Percentiles rank a stretch among this genome's conserved stretches.
Evolutionary conservation across 2,329 filamentous ascomycete genomes (phyloP).

Genomic region (Neonectria punicea): DNA sequence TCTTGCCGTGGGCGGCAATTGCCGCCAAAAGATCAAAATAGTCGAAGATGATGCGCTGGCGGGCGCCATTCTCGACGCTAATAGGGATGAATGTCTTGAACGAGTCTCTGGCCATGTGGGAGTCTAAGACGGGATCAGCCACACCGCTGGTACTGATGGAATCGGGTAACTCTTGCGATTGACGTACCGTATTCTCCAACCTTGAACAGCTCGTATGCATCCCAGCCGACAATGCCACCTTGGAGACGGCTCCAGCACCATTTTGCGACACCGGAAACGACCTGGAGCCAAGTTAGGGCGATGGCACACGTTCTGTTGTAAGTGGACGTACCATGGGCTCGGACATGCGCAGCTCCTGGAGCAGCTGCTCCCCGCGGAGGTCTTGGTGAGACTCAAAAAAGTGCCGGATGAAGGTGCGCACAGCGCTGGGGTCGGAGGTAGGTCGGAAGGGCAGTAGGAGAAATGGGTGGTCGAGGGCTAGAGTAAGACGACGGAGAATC

Average conservation of each 20-base stretch:
- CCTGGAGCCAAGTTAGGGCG: slow-evolving; percentile 61
- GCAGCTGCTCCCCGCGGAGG: slow-evolving; percentile 75
- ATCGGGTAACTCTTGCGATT: slow-evolving; percentile 7
- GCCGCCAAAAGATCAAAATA: slow-evolving; percentile 95
- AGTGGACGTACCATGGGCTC: slow-evolving; percentile 83
- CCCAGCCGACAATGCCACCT: slow-evolving; percentile 94
- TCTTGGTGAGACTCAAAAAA: slow-evolving; percentile 81
- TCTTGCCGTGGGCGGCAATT: slow-evolving; percentile 91
- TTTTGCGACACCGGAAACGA: slow-evolving; percentile 92
- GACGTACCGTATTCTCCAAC: slow-evolving; percentile 85
- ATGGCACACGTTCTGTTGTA: neutral
- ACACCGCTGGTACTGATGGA: slow-evolving; percentile 10
- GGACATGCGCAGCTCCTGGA: slow-evolving; percentile 89
- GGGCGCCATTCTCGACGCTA: slow-evolving; percentile 86
- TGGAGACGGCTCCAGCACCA: slow-evolving; percentile 98
- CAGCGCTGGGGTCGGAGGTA: slow-evolving; percentile 89
- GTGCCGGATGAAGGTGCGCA: slow-evolving; percentile 90
- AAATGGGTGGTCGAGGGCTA: slow-evolving; percentile 91
- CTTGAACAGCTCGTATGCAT: slow-evolving; percentile 95
- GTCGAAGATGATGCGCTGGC: slow-evolving; percentile 90
- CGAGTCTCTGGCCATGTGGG: slow-evolving; percentile 88
- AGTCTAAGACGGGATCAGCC: slow-evolving; percentile 70
- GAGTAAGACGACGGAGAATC: slow-evolving; percentile 28
- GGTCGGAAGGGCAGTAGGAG: slow-evolving; percentile 94
- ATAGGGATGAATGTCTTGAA: slow-evolving; percentile 97